Evolutionary conservation across 2,329 filamentous ascomycete genomes (phyloP).

Genomic region (Phialophora tarda): DNA sequence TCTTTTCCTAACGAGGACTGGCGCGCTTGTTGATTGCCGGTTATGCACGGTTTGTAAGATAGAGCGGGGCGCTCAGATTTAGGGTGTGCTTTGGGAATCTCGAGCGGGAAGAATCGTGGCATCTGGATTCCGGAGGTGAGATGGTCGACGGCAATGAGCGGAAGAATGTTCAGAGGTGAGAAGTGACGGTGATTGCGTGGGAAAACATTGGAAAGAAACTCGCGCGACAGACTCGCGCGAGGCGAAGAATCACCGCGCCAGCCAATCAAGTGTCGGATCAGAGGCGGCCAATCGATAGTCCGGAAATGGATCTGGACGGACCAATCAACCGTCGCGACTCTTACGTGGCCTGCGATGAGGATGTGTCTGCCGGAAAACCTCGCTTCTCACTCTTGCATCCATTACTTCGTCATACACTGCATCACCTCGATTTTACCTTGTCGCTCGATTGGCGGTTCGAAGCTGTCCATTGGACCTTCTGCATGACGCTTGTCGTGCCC

Average conservation of each 20-base stretch:
- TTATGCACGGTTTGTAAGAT: constrained; percentile 22
- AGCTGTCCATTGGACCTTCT: background rate
- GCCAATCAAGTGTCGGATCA: background rate
- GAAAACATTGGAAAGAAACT: background rate
- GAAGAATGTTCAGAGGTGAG: background rate
- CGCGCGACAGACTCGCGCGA: background rate
- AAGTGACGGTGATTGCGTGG: background rate
- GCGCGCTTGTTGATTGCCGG: too few relatives aligned
- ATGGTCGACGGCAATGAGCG: background rate
- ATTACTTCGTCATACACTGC: background rate
- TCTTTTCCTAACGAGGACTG: constrained; percentile 13
- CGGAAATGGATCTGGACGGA: background rate
- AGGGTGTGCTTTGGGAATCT: background rate
- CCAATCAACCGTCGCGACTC: background rate
- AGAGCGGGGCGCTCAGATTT: background rate
- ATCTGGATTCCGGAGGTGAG: background rate
- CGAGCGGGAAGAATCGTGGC: background rate
- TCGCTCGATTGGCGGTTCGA: background rate
- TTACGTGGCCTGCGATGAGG: background rate
- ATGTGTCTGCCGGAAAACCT: background rate
- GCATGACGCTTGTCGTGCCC: background rate
- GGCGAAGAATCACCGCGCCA: too few relatives aligned
- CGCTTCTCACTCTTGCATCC: background rate
- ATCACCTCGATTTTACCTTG: background rate
- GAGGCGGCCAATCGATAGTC: background rate